phyloP scores from a whole-genome alignment of 192 early-diverging fungal species.

The Pilaira anomala region DNA sequence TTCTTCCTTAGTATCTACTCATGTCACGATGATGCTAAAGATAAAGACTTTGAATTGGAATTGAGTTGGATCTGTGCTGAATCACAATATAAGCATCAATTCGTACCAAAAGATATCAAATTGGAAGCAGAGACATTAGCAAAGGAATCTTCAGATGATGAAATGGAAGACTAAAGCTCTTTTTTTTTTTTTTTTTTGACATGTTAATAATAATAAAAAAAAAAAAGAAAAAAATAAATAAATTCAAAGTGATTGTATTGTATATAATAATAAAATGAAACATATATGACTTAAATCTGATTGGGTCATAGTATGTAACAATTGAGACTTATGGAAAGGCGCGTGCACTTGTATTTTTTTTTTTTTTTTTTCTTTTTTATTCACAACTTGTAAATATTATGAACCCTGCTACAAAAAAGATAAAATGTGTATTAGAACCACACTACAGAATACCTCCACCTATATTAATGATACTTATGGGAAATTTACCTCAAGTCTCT shows the following conservation, averaged over 20 bases:
- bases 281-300: too few relatives aligned
- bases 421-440: slow-evolving; percentile 32
- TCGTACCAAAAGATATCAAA: slow-evolving; percentile 85
- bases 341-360: too few relatives aligned
- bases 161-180: slow-evolving; percentile 49
- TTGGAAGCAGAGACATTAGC: slow-evolving; percentile 82
- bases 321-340: too few relatives aligned
- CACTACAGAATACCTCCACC: slow-evolving; percentile 35
- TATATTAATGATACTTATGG: slow-evolving; percentile 34
- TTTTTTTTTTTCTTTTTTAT: too few relatives aligned
- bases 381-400: too few relatives aligned
- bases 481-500: slow-evolving; percentile 31
- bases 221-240: too few relatives aligned
- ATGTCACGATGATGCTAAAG: slow-evolving; percentile 95
- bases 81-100: slow-evolving; percentile 70
- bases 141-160: slow-evolving; percentile 58
- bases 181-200: too few relatives aligned
- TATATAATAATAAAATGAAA: too few relatives aligned
- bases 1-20: slow-evolving; percentile 74
- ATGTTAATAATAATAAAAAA: too few relatives aligned
- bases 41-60: slow-evolving; percentile 99
- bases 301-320: too few relatives aligned
- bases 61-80: slow-evolving; percentile 92
- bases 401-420: neutral
- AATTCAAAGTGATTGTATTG: too few relatives aligned